phyloP scores from a whole-genome alignment of 208 protist species.

The Leishmania arabica region DNA sequence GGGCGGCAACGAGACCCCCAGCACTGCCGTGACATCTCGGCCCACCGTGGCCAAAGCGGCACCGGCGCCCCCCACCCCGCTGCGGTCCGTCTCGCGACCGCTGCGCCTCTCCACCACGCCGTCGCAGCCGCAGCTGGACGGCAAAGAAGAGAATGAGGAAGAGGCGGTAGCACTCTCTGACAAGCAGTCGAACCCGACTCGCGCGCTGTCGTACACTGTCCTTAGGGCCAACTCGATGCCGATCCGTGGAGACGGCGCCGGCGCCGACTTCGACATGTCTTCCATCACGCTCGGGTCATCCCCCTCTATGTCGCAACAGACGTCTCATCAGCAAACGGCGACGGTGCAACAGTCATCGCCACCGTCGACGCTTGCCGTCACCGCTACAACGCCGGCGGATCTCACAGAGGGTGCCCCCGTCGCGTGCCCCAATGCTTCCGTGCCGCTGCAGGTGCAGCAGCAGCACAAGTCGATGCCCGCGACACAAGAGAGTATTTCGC shows the following conservation, averaged over 20 bases:
- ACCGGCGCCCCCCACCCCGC: conserved; percentile 13
- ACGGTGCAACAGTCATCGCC: background rate
- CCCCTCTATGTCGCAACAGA: conserved; percentile 17
- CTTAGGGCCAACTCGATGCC: conserved; percentile 11
- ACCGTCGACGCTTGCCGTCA: background rate
- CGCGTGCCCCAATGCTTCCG: background rate
- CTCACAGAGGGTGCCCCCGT: background rate
- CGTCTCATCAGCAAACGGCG: background rate
- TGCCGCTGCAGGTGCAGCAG: background rate
- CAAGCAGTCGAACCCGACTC: background rate
- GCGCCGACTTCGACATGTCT: background rate
- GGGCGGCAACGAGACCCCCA: background rate
- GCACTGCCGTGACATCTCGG: background rate
- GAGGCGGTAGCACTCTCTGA: background rate
- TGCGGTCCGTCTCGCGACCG: conserved; percentile 37
- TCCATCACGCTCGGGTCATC: conserved; percentile 19
- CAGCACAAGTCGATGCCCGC: background rate
- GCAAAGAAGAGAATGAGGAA: conserved; percentile 7
- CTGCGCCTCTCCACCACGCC: conserved; percentile 42
- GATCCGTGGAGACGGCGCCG: background rate
- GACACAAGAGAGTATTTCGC: background rate
- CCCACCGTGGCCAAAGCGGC: background rate
- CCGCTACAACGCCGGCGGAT: background rate
- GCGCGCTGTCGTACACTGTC: background rate
- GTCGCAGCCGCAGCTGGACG: conserved; percentile 22